Evolutionary conservation across 768 basidiomycete genomes (phyloP).

Genomic region (Cystobasidium onofrii): DNA sequence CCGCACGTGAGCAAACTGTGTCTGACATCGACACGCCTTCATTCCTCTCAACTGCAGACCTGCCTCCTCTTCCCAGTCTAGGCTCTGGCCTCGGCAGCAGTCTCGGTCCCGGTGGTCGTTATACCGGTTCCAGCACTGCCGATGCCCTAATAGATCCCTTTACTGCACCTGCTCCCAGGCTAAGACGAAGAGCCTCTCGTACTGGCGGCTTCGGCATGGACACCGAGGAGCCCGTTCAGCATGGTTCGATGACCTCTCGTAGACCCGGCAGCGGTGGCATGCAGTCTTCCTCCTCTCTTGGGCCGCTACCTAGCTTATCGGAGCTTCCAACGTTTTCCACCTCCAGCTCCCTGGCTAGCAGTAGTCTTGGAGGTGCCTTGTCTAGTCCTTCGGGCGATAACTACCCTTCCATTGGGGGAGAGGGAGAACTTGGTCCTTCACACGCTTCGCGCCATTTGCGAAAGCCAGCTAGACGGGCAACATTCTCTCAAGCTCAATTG

Average conservation of each 20-base stretch:
- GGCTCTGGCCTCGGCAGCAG: not conserved
- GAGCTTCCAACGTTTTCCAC: not conserved
- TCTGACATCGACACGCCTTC: too few relatives aligned
- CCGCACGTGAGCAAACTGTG: too few relatives aligned
- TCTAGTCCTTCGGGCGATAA: not conserved
- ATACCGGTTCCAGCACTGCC: not conserved
- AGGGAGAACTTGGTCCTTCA: not conserved
- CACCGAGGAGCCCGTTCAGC: not conserved
- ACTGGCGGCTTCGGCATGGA: not conserved
- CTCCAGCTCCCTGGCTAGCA: not conserved
- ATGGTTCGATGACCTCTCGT: not conserved
- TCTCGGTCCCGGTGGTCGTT: not conserved
- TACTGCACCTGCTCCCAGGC: not conserved
- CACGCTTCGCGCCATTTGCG: constrained; percentile 5
- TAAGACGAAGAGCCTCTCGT: not conserved
- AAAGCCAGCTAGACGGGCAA: constrained; percentile 4
- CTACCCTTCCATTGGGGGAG: not conserved
- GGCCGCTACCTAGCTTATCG: not conserved
- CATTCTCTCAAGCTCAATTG: constrained; percentile 21
- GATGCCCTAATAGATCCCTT: not conserved
- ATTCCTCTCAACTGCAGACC: not conserved
- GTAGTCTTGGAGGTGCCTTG: too few relatives aligned
- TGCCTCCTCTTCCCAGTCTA: not conserved
- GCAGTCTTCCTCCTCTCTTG: too few relatives aligned
- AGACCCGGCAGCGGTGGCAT: too few relatives aligned